Evolutionary conservation across 1,284 basidiomycete genomes (phyloP).

Genomic region (Boletus mariae): DNA sequence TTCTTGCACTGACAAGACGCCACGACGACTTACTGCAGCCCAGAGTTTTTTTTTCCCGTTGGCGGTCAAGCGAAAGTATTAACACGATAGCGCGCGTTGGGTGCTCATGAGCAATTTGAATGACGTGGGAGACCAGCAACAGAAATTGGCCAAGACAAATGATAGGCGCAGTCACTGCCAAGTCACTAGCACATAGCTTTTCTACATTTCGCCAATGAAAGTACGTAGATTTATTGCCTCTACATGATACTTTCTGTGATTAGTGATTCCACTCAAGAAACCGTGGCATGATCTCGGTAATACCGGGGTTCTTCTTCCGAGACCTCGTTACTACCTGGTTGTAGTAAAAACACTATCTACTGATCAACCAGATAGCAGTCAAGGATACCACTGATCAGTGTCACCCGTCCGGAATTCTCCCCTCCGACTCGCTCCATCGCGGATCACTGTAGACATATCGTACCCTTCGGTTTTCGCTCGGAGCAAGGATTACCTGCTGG

Average conservation of each 20-base stretch:
- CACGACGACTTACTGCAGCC: conserved; percentile 14
- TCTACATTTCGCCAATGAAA: not conserved
- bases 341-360: no score
- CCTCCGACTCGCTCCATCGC: not conserved
- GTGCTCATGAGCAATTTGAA: conserved; percentile 14
- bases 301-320: no score
- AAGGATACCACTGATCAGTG: no score
- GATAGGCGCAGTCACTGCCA: not conserved
- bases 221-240: no score
- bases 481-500: not conserved
- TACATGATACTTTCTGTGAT: no score
- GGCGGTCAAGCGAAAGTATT: conserved; percentile 3
- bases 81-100: conserved; percentile 8
- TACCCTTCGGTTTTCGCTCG: not conserved
- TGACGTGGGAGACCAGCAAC: conserved; percentile 20
- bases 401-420: no score
- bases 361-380: no score
- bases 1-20: not conserved
- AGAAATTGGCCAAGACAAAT: conserved; percentile 4
- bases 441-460: not conserved
- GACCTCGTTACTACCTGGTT: no score
- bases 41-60: conserved; percentile 5
- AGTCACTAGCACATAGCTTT: not conserved
- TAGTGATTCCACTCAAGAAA: no score
- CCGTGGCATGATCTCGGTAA: no score